Conservation (phyloP, 345 rosid species). For the Pseudoturritis turrita region DNA sequence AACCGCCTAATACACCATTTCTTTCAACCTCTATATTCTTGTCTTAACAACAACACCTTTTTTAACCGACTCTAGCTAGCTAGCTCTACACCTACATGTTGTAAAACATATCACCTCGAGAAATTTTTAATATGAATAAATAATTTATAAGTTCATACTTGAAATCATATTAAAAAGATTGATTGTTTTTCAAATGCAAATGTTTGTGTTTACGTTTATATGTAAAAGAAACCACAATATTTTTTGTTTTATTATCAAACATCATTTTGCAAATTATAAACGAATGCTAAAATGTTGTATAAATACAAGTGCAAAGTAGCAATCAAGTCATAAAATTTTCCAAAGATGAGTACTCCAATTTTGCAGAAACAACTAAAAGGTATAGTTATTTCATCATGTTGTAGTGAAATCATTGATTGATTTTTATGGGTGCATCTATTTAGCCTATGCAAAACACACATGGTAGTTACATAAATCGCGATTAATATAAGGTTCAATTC, state of each 20-base stretch:
- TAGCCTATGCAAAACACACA: not conserved
- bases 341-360: too few relatives aligned
- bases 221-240: not conserved
- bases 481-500: not conserved
- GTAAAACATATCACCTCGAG: not conserved
- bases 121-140: too few relatives aligned
- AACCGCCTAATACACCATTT: slow-evolving; percentile 1
- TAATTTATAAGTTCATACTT: not conserved
- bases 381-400: not conserved
- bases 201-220: not conserved
- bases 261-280: too few relatives aligned
- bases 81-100: not conserved
- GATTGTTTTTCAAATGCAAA: not conserved
- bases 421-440: not conserved
- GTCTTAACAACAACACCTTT: not conserved
- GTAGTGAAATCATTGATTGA: not conserved
- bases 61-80: slow-evolving; percentile 13
- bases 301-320: too few relatives aligned
- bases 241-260: too few relatives aligned
- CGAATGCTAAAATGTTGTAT: too few relatives aligned
- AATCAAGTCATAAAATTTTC: too few relatives aligned
- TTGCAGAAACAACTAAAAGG: not conserved
- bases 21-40: not conserved
- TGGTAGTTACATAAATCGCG: not conserved
- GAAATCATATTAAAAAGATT: not conserved